Evolutionary conservation across 2,329 filamentous ascomycete genomes (phyloP), one percentile per base, ranked within the genome.

Genomic region (Hypoxylon sp.): DNA sequence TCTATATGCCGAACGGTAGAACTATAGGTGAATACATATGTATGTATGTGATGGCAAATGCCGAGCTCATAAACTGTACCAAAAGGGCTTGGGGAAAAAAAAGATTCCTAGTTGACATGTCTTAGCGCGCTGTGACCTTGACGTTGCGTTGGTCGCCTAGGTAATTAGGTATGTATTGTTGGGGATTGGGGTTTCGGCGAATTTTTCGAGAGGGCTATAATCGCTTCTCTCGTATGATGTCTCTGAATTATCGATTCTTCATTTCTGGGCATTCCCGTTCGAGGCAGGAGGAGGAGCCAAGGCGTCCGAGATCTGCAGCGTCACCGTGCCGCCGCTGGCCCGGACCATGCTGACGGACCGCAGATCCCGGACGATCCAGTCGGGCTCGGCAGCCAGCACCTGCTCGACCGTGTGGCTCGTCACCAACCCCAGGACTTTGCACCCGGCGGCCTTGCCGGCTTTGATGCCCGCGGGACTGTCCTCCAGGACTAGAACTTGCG

Each of bases 381-480:
- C 93, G 48, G 94, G 93, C n/a, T 88, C 90, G 3, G 93, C 93
- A 50, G 86, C 87, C 67, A 85, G 81, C 53, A 97, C 85, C 81
- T 94, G 88, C 73, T 89, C 88, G 49, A 90, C 82, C 25, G 87
- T 89, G 81, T 97, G 94, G 75, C 93, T 97, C 59, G 94, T 97
- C 60, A 92, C 88, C 59, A 98, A 82, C n/a, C 90, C 94, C 49
- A 97, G 81, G 11, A 97, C 94, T 76, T 87, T 90, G 82, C 92
- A 97, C 1, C 93, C 94, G 9, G 94, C 94, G 0, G 88, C 92
- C 81, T 94, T 97, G 52, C 94, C 94, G 28, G 94, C 89, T 70
- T 82, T 85, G 75, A 97, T 93, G 4, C 94, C 94, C 6, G 93
- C 93, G 4, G 94, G 94, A 61, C 93, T 93, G 81, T 98, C 94